These are phyloP conservation scores for Achlya hypogyna DNA, from an alignment of 352 stramenopile genomes.

Conservation along the genomic window DNA sequence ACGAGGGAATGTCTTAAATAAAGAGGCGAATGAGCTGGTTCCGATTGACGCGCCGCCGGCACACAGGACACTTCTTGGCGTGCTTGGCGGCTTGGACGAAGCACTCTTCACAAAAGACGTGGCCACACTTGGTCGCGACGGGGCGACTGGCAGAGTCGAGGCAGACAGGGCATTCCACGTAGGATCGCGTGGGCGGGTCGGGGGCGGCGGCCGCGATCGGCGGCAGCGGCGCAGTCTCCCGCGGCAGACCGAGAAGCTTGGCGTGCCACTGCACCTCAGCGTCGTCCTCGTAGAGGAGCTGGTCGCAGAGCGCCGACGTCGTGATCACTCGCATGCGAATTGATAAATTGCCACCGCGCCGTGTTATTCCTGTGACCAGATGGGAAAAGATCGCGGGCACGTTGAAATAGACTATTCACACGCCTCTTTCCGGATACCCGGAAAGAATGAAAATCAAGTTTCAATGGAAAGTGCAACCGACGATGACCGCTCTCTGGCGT, in stretches of 20 bases:
- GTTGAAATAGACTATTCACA: too few species aligned
- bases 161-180: conserved; percentile 66
- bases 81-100: conserved; percentile 85
- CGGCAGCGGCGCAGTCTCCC: not conserved
- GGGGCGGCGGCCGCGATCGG: not conserved
- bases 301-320: not conserved
- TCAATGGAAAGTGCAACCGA: too few species aligned
- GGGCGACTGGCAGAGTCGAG: conserved; percentile 61
- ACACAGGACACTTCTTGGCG: conserved; percentile 84
- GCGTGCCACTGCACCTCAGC: not conserved
- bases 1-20: conserved; percentile 14
- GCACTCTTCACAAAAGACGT: conserved; percentile 88
- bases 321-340: not conserved
- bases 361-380: too few species aligned
- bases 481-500: too few species aligned
- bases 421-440: too few species aligned
- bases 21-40: not conserved
- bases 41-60: conserved; percentile 26
- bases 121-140: conserved; percentile 76
- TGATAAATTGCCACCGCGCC: too few species aligned
- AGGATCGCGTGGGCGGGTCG: not conserved
- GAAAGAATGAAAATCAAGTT: too few species aligned
- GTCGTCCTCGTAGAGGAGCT: not conserved
- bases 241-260: not conserved
- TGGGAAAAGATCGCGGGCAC: too few species aligned